These are phyloP conservation scores for Saccharomycopsis fibuligera DNA, from an alignment of 805 yeast species.

Conservation along the genomic window DNA sequence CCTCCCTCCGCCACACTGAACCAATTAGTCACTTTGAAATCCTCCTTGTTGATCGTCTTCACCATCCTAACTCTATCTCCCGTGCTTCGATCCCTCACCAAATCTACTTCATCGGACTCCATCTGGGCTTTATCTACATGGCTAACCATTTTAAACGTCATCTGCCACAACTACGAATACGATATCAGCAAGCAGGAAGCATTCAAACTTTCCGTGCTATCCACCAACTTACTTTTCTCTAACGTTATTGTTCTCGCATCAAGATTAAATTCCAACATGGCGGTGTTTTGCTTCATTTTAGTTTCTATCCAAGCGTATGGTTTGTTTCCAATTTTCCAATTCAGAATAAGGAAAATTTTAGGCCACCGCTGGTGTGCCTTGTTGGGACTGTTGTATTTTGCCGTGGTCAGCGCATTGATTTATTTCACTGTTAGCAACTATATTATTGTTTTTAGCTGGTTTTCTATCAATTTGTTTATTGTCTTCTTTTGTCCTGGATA, in stretches of 20 bases:
- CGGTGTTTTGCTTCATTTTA: conserved; percentile 79
- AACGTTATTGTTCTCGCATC: conserved; percentile 89
- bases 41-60: conserved; percentile 62
- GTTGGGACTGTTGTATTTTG: conserved; percentile 30
- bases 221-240: conserved; percentile 77
- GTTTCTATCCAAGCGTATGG: conserved; percentile 68
- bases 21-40: conserved; percentile 41
- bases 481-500: conserved; percentile 60
- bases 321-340: conserved; percentile 61
- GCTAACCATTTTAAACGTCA: conserved; percentile 62
- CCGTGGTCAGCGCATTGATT: conserved; percentile 27
- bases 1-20: neutral
- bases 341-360: conserved; percentile 28
- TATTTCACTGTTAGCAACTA: conserved; percentile 29
- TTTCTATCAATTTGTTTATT: conserved; percentile 40
- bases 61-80: conserved; percentile 79
- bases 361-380: conserved; percentile 25
- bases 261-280: conserved; percentile 63
- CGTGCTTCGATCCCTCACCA: conserved; percentile 78
- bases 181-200: conserved; percentile 29
- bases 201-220: conserved; percentile 38
- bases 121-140: conserved; percentile 89
- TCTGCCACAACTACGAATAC: conserved; percentile 62
- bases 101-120: conserved; percentile 87
- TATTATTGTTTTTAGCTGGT: conserved; percentile 43